Percentiles rank a stretch among this genome's conserved stretches.
Conservation (phyloP, 2,329 filamentous ascomycete genomes). For the Neoscytalidium dimidiatum region DNA sequence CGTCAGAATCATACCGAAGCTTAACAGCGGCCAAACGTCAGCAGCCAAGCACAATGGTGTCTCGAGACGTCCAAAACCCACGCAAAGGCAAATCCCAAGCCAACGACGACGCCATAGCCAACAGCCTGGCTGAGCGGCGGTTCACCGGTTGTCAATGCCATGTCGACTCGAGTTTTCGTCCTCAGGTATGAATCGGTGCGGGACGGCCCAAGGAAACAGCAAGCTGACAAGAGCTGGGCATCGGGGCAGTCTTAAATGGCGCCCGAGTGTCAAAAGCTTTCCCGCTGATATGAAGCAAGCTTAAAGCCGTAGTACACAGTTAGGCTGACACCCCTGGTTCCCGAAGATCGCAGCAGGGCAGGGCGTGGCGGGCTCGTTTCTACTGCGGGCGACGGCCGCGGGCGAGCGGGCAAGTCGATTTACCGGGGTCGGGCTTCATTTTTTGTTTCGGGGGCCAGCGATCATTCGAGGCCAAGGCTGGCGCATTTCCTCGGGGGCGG, state of each 20-base stretch:
- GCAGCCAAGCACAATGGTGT: background rate
- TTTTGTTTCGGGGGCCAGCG: background rate
- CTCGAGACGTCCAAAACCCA: slow-evolving; percentile 29
- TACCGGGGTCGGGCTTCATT: background rate
- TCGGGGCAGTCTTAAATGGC: background rate
- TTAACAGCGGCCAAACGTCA: slow-evolving; percentile 24
- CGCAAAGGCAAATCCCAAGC: slow-evolving; percentile 73
- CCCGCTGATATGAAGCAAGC: background rate
- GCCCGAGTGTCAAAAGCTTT: background rate
- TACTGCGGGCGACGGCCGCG: background rate
- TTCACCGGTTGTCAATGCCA: slow-evolving; percentile 8
- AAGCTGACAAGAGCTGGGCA: background rate
- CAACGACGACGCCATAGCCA: slow-evolving; percentile 77
- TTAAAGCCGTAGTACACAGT: background rate
- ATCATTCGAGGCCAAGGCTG: background rate
- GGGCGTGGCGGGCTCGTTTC: no score
- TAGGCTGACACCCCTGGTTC: background rate
- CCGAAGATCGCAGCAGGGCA: background rate
- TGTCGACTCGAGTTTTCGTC: background rate
- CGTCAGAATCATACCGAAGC: slow-evolving; percentile 71
- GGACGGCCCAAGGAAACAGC: background rate
- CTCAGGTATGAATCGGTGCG: background rate
- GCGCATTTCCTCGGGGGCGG: background rate
- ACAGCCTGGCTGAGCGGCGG: slow-evolving; percentile 57
- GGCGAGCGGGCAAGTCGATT: background rate